Evolutionary conservation across 768 basidiomycete genomes (phyloP).

Genomic region (Suillus variegatus): DNA sequence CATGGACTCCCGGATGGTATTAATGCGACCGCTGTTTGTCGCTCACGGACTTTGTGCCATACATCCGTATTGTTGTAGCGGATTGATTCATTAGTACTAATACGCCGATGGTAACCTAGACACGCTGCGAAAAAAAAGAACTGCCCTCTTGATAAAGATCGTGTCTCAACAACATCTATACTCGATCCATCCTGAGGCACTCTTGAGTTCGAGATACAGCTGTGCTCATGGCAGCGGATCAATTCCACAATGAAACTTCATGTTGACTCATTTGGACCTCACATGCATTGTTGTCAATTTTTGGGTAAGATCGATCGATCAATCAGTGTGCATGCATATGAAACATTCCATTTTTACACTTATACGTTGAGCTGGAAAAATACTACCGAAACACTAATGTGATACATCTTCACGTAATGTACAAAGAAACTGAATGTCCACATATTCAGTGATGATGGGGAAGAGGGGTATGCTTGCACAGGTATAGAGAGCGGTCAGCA

Average conservation of each 20-base stretch:
- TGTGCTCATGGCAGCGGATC: not conserved
- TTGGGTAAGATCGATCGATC: not conserved
- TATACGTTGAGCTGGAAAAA: not conserved
- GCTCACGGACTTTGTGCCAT: not conserved
- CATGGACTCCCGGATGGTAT: not conserved
- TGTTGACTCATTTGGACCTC: not conserved
- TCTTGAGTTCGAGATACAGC: not conserved
- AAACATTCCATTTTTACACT: not conserved
- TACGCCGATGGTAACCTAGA: not conserved
- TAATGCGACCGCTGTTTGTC: not conserved
- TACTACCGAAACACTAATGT: slow-evolving; percentile 1
- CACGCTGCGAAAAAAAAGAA: not conserved
- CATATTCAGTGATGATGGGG: not conserved
- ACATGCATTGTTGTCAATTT: not conserved
- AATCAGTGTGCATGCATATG: not conserved
- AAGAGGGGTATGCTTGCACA: slow-evolving; percentile 4
- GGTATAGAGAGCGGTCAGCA: slow-evolving; percentile 9
- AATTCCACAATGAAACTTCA: not conserved
- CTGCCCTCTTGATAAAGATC: not conserved
- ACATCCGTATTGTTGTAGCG: not conserved
- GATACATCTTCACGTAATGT: not conserved
- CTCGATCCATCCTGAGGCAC: not conserved
- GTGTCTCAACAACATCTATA: not conserved
- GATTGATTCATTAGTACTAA: not conserved
- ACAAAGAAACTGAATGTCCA: not conserved